Conservation (phyloP, 768 basidiomycete genomes). For the Aureoboletus auriporus region DNA sequence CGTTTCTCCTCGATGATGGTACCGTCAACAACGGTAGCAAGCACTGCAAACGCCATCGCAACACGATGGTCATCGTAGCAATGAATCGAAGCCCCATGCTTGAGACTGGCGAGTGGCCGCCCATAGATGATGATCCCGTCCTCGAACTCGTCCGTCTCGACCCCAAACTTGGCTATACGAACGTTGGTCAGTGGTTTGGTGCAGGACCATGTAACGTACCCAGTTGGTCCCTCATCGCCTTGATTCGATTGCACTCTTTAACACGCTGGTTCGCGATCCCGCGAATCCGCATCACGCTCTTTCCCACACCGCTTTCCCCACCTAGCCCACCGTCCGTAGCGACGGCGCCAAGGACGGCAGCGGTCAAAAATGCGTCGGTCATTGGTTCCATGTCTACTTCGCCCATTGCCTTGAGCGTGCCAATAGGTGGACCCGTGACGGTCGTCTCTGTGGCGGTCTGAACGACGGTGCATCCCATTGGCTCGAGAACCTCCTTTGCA, state of each 20-base stretch:
- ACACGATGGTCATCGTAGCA: slow-evolving; percentile 99
- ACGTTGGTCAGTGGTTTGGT: neutral
- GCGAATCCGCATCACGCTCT: slow-evolving; percentile 70
- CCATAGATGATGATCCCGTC: slow-evolving; percentile 92
- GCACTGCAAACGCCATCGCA: slow-evolving; percentile 95
- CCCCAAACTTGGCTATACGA: slow-evolving; percentile 82
- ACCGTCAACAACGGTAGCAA: slow-evolving; percentile 68
- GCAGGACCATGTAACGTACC: slow-evolving; percentile 43
- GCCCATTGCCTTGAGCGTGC: slow-evolving; percentile 57
- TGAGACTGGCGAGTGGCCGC: slow-evolving; percentile 59
- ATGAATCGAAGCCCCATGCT: slow-evolving; percentile 71
- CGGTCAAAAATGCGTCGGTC: slow-evolving; percentile 99
- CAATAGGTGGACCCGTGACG: slow-evolving; percentile 86
- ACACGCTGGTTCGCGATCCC: slow-evolving; percentile 98
- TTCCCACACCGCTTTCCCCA: slow-evolving; percentile 21
- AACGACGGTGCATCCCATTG: slow-evolving; percentile 90
- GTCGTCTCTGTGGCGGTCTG: slow-evolving; percentile 90
- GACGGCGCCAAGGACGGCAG: slow-evolving; percentile 88
- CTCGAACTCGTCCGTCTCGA: slow-evolving; percentile 86
- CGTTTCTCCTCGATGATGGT: slow-evolving; percentile 92
- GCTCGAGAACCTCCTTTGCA: slow-evolving; percentile 87
- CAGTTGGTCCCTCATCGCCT: slow-evolving; percentile 94
- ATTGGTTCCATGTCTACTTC: slow-evolving; percentile 98
- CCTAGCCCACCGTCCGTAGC: slow-evolving; percentile 52
- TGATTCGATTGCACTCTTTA: slow-evolving; percentile 96